Evolutionary conservation across 2,329 filamentous ascomycete species (phyloP).

Genomic region (Neocatenulostroma microsporum): DNA sequence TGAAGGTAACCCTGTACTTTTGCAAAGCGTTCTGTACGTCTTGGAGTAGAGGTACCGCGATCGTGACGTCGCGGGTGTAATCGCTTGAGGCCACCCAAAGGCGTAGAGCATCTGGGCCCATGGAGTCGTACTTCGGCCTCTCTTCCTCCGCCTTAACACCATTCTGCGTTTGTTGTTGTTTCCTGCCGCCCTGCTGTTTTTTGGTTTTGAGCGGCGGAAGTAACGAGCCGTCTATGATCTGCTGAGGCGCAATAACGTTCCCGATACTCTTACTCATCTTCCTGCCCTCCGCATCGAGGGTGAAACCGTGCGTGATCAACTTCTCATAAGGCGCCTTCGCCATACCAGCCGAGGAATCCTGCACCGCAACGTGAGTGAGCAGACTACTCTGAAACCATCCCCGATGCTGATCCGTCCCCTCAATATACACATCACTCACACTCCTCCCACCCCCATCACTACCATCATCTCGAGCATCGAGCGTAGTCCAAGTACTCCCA

Average conservation of each 20-base stretch:
- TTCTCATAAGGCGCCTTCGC: conserved; percentile 67
- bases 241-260: conserved; percentile 70
- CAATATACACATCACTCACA: conserved; percentile 77
- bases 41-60: conserved; percentile 69
- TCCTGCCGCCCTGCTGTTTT: conserved; percentile 37
- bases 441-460: conserved; percentile 28
- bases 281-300: conserved; percentile 77
- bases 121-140: conserved; percentile 26
- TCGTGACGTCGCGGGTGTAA: conserved; percentile 78
- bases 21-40: conserved; percentile 67
- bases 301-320: conserved; percentile 93
- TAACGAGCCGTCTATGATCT: conserved; percentile 79
- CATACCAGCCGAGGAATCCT: conserved; percentile 33
- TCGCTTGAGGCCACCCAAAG: conserved; percentile 89
- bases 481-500: conserved; percentile 77
- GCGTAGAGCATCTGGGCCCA: conserved; percentile 80
- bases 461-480: conserved; percentile 28
- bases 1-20: conserved; percentile 84
- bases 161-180: conserved; percentile 10
- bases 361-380: conserved; percentile 69
- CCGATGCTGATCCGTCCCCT: conserved; percentile 91
- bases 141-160: conserved; percentile 23
- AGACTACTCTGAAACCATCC: conserved; percentile 98
- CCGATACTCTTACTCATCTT: conserved; percentile 99
- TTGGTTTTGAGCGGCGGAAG: conserved; percentile 57